Conservation (phyloP, 202 grass and related monocot genomes). For the Cymbopogon flexuosus region DNA sequence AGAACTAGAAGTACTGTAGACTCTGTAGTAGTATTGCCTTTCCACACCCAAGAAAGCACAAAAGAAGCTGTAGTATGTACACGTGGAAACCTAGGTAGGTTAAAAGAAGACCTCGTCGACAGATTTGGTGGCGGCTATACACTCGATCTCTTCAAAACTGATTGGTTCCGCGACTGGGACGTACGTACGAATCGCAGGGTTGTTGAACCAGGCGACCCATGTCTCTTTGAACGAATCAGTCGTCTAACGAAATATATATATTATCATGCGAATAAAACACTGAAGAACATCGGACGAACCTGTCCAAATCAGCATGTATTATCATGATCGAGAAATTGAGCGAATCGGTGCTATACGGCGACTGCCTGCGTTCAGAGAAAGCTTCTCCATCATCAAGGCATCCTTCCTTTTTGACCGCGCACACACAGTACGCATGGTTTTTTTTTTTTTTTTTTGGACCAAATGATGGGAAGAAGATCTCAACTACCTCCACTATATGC, state of each 20-base stretch:
- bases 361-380: background rate
- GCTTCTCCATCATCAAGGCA: constrained; percentile 16
- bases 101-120: background rate
- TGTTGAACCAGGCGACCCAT: background rate
- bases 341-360: background rate
- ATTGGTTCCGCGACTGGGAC: background rate
- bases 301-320: background rate
- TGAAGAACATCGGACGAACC: background rate
- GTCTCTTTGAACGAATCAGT: constrained; percentile 14
- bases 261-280: background rate
- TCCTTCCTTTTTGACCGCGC: constrained; percentile 6
- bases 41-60: background rate
- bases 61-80: background rate
- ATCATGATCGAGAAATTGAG: background rate
- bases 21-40: no score
- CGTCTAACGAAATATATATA: background rate
- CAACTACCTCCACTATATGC: background rate
- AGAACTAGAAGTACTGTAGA: no score
- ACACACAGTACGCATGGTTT: no score
- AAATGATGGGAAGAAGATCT: constrained; percentile 10
- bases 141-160: background rate
- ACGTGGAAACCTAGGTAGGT: no score
- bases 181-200: background rate
- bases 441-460: background rate
- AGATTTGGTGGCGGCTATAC: background rate